Evolutionary conservation across 2,329 filamentous ascomycete genomes (phyloP), one percentile per base, ranked within the genome.

Genomic region (Talaromyces sp.): DNA sequence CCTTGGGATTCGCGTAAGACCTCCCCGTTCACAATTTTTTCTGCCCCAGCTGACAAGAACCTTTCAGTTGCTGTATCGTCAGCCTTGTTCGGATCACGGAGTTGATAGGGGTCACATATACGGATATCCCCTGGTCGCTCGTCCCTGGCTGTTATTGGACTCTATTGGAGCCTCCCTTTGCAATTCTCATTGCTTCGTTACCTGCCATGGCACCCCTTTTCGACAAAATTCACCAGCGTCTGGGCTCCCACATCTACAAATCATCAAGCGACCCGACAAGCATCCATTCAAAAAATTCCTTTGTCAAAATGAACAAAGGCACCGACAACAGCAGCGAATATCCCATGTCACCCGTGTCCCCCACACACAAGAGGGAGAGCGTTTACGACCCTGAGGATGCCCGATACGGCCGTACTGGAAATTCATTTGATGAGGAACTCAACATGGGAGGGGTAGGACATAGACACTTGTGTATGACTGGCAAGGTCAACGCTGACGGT

Each of bases 161-260:
- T 39, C 17, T 39, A 3, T 39, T 39, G 36, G 36, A 39, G 36
- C 36, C 36, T 15, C 36, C 36, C 5, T 39, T 39, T 39, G 36
- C 36, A 39, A 39, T 39, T 39, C 36, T 39, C 17, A 39, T 39
- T 39, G 36, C 36, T 39, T 39, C 36, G 17, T 39, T 39, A 7
- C 36, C 36, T 39, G 36, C 36, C 36, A 39, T 39, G 17, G 17
- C 36, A 39, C 36, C 36, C 8, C 36, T 39, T 8, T 7, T 39
- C 6, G 36, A n/a, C 47, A 62, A 51, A 44, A 54, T 62, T 32
- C 17, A 59, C 15, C 56, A 42, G 17, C 57, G 52, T 9, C n/a
- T 62, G 13, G 57, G 56, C 22, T 13, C 57, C 27, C 42, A 59
- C n/a, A 59, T 51, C 22, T 51, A 62, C 28, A 58, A 55, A 62